A percentile compares a stretch with the other conserved stretches of the same genome.
phyloP scores from a whole-genome alignment of 306 rosid species.

The Hylodesmum podocarpum region DNA sequence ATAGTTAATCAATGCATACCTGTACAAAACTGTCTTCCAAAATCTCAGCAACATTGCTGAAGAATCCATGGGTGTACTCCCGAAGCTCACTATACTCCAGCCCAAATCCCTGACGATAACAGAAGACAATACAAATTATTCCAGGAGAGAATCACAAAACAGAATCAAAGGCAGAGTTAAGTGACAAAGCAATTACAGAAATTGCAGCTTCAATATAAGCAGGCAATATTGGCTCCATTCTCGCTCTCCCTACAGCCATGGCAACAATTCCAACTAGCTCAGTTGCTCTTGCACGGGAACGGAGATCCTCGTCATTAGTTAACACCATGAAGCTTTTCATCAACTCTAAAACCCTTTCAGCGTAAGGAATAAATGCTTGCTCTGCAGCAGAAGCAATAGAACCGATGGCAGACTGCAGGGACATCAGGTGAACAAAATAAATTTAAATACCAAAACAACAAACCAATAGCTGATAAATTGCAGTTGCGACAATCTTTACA shows the following conservation, averaged over 20 bases:
- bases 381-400: slow-evolving; percentile 97
- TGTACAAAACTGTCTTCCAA: slow-evolving; percentile 80
- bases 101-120: slow-evolving; percentile 75
- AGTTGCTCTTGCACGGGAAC: slow-evolving; percentile 96
- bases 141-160: slow-evolving; percentile 22
- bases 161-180: not conserved
- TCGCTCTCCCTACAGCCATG: slow-evolving; percentile 82
- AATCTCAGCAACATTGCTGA: slow-evolving; percentile 94
- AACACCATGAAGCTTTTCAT: slow-evolving; percentile 94
- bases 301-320: slow-evolving; percentile 86
- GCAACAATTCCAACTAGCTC: slow-evolving; percentile 99
- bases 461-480: not conserved
- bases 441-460: slow-evolving; percentile 29
- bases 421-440: slow-evolving; percentile 6
- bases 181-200: slow-evolving; percentile 56
- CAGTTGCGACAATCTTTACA: slow-evolving; percentile 20
- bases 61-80: slow-evolving; percentile 97
- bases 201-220: slow-evolving; percentile 95
- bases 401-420: slow-evolving; percentile 95
- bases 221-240: slow-evolving; percentile 93
- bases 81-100: slow-evolving; percentile 94
- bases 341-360: slow-evolving; percentile 92
- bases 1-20: slow-evolving; percentile 49
- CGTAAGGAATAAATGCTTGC: slow-evolving; percentile 92
- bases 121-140: slow-evolving; percentile 28